Evolutionary conservation across 805 yeast genomes (phyloP).

Genomic region (Danielia oregonensis): DNA sequence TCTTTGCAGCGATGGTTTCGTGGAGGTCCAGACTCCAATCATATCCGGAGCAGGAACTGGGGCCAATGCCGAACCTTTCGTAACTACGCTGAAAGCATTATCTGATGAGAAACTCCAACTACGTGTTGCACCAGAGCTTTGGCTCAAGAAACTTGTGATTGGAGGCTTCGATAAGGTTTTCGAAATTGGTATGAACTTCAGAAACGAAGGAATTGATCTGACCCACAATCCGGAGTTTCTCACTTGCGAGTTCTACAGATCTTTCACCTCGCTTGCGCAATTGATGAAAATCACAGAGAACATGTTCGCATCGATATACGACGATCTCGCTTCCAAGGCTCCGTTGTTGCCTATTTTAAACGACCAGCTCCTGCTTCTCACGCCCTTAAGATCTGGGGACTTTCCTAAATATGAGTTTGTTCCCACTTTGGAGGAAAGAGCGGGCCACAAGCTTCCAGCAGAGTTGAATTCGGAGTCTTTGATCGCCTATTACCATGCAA

Average conservation of each 20-base stretch:
- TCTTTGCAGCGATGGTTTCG: constrained; percentile 50
- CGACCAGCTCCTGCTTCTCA: constrained; percentile 14
- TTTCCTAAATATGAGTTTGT: constrained; percentile 57
- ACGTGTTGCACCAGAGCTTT: constrained; percentile 92
- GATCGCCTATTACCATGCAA: constrained; percentile 31
- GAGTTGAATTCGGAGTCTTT: constrained; percentile 39
- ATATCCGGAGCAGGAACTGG: constrained; percentile 75
- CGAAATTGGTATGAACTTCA: constrained; percentile 80
- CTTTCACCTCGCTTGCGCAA: constrained; percentile 62
- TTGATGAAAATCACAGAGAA: constrained; percentile 63
- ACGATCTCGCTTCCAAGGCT: constrained; percentile 18
- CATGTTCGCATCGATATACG: constrained; percentile 43
- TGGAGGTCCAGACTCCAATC: constrained; percentile 89
- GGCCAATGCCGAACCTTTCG: constrained; percentile 89
- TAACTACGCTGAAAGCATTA: constrained; percentile 44
- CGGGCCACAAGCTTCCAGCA: constrained; percentile 50
- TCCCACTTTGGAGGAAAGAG: constrained; percentile 51
- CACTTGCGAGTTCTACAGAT: constrained; percentile 82
- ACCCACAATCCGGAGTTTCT: constrained; percentile 96
- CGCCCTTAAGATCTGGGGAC: constrained; percentile 5
- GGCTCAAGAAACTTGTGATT: constrained; percentile 81
- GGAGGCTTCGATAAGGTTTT: constrained; percentile 84
- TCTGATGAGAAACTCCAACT: constrained; percentile 46
- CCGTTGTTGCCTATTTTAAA: constrained; percentile 13
- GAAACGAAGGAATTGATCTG: constrained; percentile 91